Base-by-base conservation (phyloP, 2,329 filamentous ascomycete species). In the Rachicladosporium sp. region DNA sequence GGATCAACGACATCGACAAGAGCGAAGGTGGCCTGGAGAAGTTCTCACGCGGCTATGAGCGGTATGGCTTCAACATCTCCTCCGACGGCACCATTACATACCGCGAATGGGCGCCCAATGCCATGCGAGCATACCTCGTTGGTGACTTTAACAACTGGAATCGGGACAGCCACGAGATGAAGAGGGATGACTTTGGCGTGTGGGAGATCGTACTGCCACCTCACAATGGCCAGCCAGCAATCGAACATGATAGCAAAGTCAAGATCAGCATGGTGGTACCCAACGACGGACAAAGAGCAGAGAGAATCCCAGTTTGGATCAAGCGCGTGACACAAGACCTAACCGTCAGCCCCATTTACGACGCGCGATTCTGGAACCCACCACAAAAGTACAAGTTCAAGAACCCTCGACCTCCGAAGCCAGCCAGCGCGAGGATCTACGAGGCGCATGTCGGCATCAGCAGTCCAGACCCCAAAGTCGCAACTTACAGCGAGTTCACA, bases 371-470 rank as follows among this genome's bases (percentile, higher is more conserved):
- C 67, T 98, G 91, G 91, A 95, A 96, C 58, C 91, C 91, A 29
- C 86, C 87, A 3, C 78, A 93, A 56, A 76, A 68, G 55, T 96
- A 96, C 60, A 69, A 74, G 40, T 93, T 93, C 72, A 88, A 93
- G 66, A 75, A 96, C 61, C 54, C 73, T 35, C 74, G 81, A 37
- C 91, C 89, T 5, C 78, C 79, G 60, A 93, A 89, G 69, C 91
- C 91, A 1, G 61, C 70, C 42, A 94, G 87, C 53, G 77, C 76
- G n/a, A 80, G 91, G 37, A 87, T 98, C 43, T 98, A 98, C 63
- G 91, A 98, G 64, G 91, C 91, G n/a, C 91, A 98, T 56, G 87
- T 98, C 32, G 91, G 91, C 37, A 98, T 98, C 51, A 95, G 89
- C 4, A 91, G 86, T 2, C 85, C 88, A 1, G 89, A 96, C 48